Evolutionary conservation across 2,329 filamentous ascomycete species (phyloP).

Genomic region (Paraconiothyrium sp.): DNA sequence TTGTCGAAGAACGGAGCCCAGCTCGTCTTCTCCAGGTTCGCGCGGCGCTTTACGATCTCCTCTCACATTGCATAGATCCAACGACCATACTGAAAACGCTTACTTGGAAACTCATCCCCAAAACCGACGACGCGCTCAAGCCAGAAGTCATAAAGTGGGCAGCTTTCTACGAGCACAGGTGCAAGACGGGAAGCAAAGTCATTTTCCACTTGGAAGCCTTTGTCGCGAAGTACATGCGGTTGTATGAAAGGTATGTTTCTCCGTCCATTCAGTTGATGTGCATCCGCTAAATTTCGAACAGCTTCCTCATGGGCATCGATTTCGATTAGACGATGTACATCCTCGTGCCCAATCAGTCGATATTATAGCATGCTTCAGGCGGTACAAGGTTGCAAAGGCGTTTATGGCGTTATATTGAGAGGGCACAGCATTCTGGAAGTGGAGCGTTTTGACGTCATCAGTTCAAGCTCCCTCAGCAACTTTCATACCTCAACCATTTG

Average conservation of each 20-base stretch:
- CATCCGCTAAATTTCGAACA: slow-evolving; percentile 31
- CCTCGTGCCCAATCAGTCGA: background rate
- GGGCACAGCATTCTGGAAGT: slow-evolving; percentile 21
- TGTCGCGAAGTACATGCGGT: slow-evolving; percentile 97
- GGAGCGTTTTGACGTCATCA: slow-evolving; percentile 13
- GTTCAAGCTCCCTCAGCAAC: slow-evolving; percentile 5
- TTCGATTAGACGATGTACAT: slow-evolving; percentile 48
- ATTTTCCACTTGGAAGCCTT: slow-evolving; percentile 99
- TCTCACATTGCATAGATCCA: slow-evolving; percentile 96
- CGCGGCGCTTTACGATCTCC: slow-evolving; percentile 93
- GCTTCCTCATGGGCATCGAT: slow-evolving; percentile 74
- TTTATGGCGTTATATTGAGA: slow-evolving; percentile 25
- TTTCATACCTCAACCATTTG: slow-evolving; percentile 8
- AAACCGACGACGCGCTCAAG: slow-evolving; percentile 89
- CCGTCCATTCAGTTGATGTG: background rate
- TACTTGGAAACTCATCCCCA: slow-evolving; percentile 88
- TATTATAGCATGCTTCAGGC: slow-evolving; percentile 3
- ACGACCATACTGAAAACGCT: slow-evolving; percentile 94
- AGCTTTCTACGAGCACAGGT: slow-evolving; percentile 95
- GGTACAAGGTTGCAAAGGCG: slow-evolving; percentile 15
- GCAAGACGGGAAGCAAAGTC: slow-evolving; percentile 90
- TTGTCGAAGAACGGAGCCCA: slow-evolving; percentile 92
- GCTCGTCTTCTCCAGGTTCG: slow-evolving; percentile 86
- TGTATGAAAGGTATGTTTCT: slow-evolving; percentile 81
- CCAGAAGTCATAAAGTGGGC: slow-evolving; percentile 94